Evolutionary conservation across 805 yeast species (phyloP), one percentile per base, ranked within the genome.

Genomic region (Komagataella pastoris): DNA sequence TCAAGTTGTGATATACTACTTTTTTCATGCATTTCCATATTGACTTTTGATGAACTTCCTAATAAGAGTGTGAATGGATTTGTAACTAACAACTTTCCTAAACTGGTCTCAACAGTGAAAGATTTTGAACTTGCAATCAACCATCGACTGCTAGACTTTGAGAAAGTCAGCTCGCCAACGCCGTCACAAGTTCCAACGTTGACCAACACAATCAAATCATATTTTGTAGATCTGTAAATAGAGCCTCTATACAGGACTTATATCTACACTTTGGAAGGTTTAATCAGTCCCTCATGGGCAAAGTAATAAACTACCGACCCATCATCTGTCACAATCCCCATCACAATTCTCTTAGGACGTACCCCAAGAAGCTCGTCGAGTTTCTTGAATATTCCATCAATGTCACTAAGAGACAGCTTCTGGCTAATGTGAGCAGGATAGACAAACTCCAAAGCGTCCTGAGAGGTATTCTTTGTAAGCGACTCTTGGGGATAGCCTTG

Each of bases 221-320:
- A 10, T 23, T 10, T 18, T 45, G 23, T 45, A 45, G 23, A 45
- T 14, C 19, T 45, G 23, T 30, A 30, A 30, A 30, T 30, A 30
- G 40, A 10, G 12, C 40, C 17, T 36, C n/a, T 7, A 17, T 10
- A 21, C 7, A 30, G 17, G 30, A 14, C 18, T 10, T 12, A 17
- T 24, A 47, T 24, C 61, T 57, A 79, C 55, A 77, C 78, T 58
- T 75, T 78, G 53, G 76, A 72, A 1, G 90, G 90, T 61, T 79
- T 79, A 40, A 73, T 78, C 7, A 83, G 64, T 3, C 90, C 90
- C 57, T 79, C 80, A 61, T 82, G 79, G 17, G 81, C 70, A 61
- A 77, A 76, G 62, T 85, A 84, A 57, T 80, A 85, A n/a, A 83
- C 83, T 17, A 82, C 72, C 0, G 89, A 81, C 2, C 88, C 83